Evolutionary conservation across 2,329 filamentous ascomycete genomes (phyloP), one percentile per base, ranked within the genome.

Genomic region (Exophiala alcalophila): DNA sequence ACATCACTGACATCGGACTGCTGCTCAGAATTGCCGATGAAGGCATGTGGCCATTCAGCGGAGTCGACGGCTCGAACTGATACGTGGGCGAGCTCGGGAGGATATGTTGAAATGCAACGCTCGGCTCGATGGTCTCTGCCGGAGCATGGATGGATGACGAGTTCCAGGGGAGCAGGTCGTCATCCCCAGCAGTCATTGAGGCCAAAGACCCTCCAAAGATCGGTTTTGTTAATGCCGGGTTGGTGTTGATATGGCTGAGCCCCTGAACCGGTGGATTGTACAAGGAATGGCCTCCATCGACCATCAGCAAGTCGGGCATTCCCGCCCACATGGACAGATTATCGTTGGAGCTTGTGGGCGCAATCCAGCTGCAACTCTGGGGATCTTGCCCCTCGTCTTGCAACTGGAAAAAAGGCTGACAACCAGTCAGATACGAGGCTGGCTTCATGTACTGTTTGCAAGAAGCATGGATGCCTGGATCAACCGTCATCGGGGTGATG

Each of bases 121-220:
- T 57, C 26, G 55, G 55, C 19, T 47, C 50, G 5, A 57, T 44
- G 6, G 55, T 58, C 36, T 55, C 43, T 40, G 48, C 40, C 10
- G 49, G 50, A 15, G 50, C 37, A 10, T 42, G 34, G 12, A 47
- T 10, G 12, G 29, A 23, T 18, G 26, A 11, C n/a, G 35, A 26
- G 14, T 16, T 34, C 48, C 45, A 43, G 10, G 35, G 37, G 21
- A 55, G 18, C 33, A 47, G 20, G 10, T 51, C 44, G 15, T 47
- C 35, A 12, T 40, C 35, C n/a, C 23, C 29, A 15, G 23, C 27
- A 9, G 35, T 33, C 12, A 44, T 40, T 16, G 40, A n/a, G 1
- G 16, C 24, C 14, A 27, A 35, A 7, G 44, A 20, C 18, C 39
- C 27, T 6, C 28, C 35, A 35, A 57, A 57, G 4, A 55, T 54